Percentiles rank a stretch among this genome's conserved stretches.
Evolutionary conservation across 2,329 filamentous ascomycete genomes (phyloP).

Genomic region (Ploettnerulaceae sp.): DNA sequence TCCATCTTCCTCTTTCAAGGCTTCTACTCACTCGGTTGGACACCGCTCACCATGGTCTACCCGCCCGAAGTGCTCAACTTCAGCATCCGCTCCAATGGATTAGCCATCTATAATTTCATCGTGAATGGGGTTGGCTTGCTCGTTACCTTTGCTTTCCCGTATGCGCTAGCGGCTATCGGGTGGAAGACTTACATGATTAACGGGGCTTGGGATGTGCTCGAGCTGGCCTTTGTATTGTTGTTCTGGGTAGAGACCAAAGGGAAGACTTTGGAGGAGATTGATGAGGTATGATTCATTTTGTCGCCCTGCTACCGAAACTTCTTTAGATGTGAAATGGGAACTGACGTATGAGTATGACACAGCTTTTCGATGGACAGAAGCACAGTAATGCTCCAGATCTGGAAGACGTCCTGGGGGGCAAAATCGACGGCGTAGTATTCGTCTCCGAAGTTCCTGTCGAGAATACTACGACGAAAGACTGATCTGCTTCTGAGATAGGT

Average conservation of each 20-base stretch:
- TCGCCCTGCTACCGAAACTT: slow-evolving; percentile 18
- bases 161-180: slow-evolving; percentile 34
- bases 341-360: no score
- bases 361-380: no score
- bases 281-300: slow-evolving; percentile 33
- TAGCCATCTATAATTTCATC: slow-evolving; percentile 37
- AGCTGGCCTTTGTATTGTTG: slow-evolving; percentile 41
- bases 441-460: no score
- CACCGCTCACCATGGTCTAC: slow-evolving; percentile 44
- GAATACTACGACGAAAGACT: no score
- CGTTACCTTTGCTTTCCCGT: slow-evolving; percentile 34
- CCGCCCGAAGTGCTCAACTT: slow-evolving; percentile 46
- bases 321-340: slow-evolving; percentile 34
- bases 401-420: no score
- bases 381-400: no score
- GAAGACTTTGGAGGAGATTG: slow-evolving; percentile 38
- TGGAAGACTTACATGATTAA: slow-evolving; percentile 23
- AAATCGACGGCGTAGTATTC: no score
- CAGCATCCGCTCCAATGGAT: slow-evolving; percentile 44
- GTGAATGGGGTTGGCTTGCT: slow-evolving; percentile 33
- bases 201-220: slow-evolving; percentile 30
- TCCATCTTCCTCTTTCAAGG: slow-evolving; percentile 49
- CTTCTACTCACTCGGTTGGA: slow-evolving; percentile 47
- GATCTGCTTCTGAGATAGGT: no score
- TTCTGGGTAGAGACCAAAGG: slow-evolving; percentile 39